Evolutionary conservation across 2,329 filamentous ascomycete species (phyloP).

Genomic region (Juglanconis oblonga): DNA sequence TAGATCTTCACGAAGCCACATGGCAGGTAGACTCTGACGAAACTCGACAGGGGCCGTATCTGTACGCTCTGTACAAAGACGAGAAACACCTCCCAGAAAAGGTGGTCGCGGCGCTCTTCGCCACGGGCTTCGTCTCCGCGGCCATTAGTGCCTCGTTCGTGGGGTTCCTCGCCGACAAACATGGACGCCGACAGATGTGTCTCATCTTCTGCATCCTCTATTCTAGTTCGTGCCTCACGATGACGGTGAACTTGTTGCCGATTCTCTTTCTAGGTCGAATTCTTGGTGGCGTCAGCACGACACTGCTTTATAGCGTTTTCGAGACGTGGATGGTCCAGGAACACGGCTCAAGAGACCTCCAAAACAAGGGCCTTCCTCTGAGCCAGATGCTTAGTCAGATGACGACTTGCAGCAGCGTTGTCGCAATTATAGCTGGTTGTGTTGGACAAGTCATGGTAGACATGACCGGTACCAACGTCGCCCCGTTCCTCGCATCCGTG

Average conservation of each 20-base stretch:
- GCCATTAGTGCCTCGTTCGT: slow-evolving; percentile 42
- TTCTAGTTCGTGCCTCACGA: slow-evolving; percentile 48
- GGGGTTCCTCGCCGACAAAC: slow-evolving; percentile 38
- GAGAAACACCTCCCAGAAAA: slow-evolving; percentile 44
- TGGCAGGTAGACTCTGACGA: neutral
- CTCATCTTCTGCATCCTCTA: slow-evolving; percentile 53
- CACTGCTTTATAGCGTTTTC: slow-evolving; percentile 56
- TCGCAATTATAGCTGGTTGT: slow-evolving; percentile 53
- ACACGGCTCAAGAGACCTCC: slow-evolving; percentile 45
- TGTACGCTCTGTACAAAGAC: slow-evolving; percentile 52
- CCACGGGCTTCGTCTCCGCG: slow-evolving; percentile 46
- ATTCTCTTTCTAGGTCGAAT: slow-evolving; percentile 53
- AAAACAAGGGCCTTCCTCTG: slow-evolving; percentile 41
- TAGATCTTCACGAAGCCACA: neutral
- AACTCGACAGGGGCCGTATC: slow-evolving; percentile 39
- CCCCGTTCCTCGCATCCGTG: slow-evolving; percentile 32
- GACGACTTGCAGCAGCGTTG: slow-evolving; percentile 51
- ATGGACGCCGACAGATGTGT: slow-evolving; percentile 30
- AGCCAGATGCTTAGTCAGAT: slow-evolving; percentile 51
- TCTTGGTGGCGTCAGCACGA: slow-evolving; percentile 54
- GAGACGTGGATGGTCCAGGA: slow-evolving; percentile 61
- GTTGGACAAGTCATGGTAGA: slow-evolving; percentile 50
- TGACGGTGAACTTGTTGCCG: slow-evolving; percentile 39
- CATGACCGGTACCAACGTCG: slow-evolving; percentile 43
- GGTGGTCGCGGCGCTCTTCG: slow-evolving; percentile 42